A percentile compares a stretch with the other conserved stretches of the same genome.
Conservation (phyloP, 2,329 filamentous ascomycete species). For the Clonostachys rhizophaga region DNA sequence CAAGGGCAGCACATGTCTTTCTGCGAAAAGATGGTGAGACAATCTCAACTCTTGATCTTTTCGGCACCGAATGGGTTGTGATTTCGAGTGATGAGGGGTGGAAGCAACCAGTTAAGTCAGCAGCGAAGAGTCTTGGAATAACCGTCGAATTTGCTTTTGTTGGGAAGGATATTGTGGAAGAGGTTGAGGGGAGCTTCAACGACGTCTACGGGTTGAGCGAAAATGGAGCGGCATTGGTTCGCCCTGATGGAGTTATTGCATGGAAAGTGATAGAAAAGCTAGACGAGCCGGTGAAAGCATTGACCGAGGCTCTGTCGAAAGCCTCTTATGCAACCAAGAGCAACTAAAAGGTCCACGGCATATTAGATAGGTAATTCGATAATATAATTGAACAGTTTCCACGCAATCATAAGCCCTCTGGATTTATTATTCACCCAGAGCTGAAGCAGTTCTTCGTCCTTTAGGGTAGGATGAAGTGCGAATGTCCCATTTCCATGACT, state of each 20-base stretch:
- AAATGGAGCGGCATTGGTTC: background rate
- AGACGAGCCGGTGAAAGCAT: background rate
- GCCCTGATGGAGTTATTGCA: background rate
- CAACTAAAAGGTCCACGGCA: too few species aligned
- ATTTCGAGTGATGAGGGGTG: background rate
- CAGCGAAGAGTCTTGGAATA: background rate
- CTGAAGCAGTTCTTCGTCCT: too few species aligned
- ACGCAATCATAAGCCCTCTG: too few species aligned
- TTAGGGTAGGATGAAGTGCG: too few species aligned
- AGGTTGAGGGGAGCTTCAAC: background rate
- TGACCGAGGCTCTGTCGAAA: too few species aligned
- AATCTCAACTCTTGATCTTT: background rate
- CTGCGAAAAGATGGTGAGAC: conserved; percentile 1
- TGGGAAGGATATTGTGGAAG: background rate
- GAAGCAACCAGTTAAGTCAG: background rate
- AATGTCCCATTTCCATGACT: too few species aligned
- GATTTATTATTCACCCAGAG: too few species aligned
- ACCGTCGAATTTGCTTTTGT: background rate
- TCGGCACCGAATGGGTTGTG: background rate
- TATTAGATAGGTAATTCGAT: too few species aligned
- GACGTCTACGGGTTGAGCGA: background rate
- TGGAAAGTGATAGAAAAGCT: background rate
- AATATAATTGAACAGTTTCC: too few species aligned
- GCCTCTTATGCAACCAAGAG: too few species aligned
- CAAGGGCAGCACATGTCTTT: conserved; percentile 10